Conservation (phyloP, 352 stramenopile genomes). For the Pythium dissimile region DNA sequence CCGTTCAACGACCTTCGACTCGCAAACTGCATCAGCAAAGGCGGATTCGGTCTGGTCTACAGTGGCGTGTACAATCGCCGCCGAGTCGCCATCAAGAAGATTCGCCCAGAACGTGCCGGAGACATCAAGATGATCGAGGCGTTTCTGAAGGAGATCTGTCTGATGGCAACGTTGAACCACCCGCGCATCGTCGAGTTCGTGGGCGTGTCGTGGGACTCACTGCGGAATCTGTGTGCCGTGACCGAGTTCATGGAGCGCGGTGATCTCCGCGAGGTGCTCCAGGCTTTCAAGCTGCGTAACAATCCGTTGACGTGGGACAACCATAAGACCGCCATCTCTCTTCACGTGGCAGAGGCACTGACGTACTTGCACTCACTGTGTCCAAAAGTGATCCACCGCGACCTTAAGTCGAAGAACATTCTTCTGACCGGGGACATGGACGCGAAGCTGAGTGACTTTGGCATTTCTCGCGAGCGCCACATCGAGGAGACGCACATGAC, state of each 20-base stretch:
- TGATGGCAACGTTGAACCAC: conserved; percentile 58
- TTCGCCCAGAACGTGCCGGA: conserved; percentile 41
- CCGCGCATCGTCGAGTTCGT: conserved; percentile 66
- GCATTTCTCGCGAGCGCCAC: conserved; percentile 53
- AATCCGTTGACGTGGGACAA: conserved; percentile 33
- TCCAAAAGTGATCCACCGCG: conserved; percentile 57
- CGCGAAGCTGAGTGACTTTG: conserved; percentile 67
- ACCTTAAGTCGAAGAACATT: conserved; percentile 63
- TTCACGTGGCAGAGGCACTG: conserved; percentile 51
- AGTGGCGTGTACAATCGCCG: conserved; percentile 55
- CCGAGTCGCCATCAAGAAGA: conserved; percentile 64
- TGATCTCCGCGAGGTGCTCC: conserved; percentile 59
- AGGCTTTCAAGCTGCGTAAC: conserved; percentile 41
- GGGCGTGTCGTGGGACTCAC: conserved; percentile 57
- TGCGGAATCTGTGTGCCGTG: conserved; percentile 21
- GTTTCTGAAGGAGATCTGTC: conserved; percentile 67
- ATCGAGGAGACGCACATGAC: conserved; percentile 69
- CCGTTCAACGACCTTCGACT: conserved; percentile 60
- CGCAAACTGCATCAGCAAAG: conserved; percentile 57
- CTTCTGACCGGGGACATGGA: conserved; percentile 31
- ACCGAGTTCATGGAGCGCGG: conserved; percentile 72
- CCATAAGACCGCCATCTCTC: conserved; percentile 48
- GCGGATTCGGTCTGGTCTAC: conserved; percentile 62
- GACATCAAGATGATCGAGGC: conserved; percentile 55
- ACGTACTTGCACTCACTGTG: conserved; percentile 66